Evolutionary conservation across 768 basidiomycete species (phyloP).

Genomic region (Piloderma croceum): DNA sequence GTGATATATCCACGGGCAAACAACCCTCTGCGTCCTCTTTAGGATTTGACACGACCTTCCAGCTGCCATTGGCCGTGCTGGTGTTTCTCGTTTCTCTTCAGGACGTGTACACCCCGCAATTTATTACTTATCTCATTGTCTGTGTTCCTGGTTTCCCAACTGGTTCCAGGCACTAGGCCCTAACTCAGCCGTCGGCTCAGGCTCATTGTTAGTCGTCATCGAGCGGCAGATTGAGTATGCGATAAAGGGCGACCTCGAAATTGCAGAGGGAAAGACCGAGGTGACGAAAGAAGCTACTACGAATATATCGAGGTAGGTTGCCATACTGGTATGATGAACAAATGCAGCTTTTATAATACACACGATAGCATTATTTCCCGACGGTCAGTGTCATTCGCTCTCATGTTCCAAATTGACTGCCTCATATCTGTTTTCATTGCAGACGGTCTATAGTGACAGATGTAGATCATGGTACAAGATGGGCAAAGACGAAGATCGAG

Average conservation of each 20-base stretch:
- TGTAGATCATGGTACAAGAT: constrained; percentile 64
- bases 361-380: constrained; percentile 46
- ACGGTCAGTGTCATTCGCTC: no score
- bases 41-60: constrained; percentile 52
- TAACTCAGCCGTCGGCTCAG: constrained; percentile 49
- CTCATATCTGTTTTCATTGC: neutral
- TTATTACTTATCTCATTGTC: constrained; percentile 52
- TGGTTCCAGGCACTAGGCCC: constrained; percentile 56
- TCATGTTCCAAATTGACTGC: neutral
- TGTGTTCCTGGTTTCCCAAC: constrained; percentile 66
- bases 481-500: constrained; percentile 52
- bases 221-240: constrained; percentile 57
- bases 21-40: neutral
- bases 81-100: constrained; percentile 49
- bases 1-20: no score
- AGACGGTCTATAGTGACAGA: constrained; percentile 55
- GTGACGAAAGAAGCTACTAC: constrained; percentile 53
- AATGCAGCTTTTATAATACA: no score
- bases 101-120: constrained; percentile 50
- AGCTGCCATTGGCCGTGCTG: constrained; percentile 46
- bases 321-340: no score
- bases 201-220: constrained; percentile 49
- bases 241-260: constrained; percentile 47
- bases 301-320: constrained; percentile 47
- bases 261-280: constrained; percentile 55